These are phyloP conservation scores for Paramecium octaurelia DNA, from an alignment of 73 alveolate species.

Conservation along the genomic window DNA sequence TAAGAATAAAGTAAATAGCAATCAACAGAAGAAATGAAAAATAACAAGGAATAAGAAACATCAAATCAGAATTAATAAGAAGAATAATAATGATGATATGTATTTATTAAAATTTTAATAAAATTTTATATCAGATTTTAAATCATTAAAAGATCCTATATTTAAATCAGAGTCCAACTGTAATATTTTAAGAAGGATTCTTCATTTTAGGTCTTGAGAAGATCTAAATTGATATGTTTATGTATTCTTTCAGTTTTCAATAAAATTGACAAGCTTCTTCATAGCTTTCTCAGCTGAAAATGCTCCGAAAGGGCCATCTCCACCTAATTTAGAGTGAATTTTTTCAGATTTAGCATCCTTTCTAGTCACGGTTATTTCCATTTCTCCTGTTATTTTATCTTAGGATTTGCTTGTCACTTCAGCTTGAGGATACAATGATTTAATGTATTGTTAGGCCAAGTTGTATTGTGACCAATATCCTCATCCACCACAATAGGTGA, in stretches of 20 bases:
- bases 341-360: background rate
- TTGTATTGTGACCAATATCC: slow-evolving; percentile 31
- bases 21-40: background rate
- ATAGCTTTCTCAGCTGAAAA: slow-evolving; percentile 18
- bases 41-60: background rate
- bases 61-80: background rate
- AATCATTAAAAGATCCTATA: background rate
- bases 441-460: background rate
- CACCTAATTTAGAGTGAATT: slow-evolving; percentile 32
- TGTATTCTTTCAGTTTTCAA: background rate
- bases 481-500: slow-evolving; percentile 49
- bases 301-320: slow-evolving; percentile 24
- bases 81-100: background rate
- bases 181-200: background rate
- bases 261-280: background rate
- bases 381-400: slow-evolving; percentile 25
- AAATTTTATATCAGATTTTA: background rate
- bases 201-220: background rate
- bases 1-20: background rate
- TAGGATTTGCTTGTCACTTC: background rate
- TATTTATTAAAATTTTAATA: background rate
- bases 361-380: slow-evolving; percentile 42
- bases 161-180: background rate
- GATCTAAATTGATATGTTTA: background rate
- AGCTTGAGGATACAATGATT: slow-evolving; percentile 12